Percentiles rank a stretch among this genome's conserved stretches.
Evolutionary conservation across 768 basidiomycete species (phyloP).

Genomic region (Macrolepiota albuminosa): DNA sequence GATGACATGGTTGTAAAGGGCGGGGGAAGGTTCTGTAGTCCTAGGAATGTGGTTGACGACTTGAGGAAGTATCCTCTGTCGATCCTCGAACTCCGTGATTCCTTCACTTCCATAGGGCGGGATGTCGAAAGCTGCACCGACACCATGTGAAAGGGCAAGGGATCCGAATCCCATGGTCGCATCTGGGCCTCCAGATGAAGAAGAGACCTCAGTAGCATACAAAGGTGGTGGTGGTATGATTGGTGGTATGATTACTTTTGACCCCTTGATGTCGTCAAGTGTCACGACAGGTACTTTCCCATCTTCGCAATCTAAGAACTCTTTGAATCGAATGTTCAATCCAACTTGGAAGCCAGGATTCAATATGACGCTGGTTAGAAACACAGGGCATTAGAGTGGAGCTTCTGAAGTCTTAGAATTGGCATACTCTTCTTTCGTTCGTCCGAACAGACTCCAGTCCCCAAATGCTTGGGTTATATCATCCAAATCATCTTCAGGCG

Average conservation of each 20-base stretch:
- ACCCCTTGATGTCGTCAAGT: conserved; percentile 4
- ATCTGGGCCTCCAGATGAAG: background rate
- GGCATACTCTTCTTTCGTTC: conserved; percentile 8
- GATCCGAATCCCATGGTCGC: background rate
- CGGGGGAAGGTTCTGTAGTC: background rate
- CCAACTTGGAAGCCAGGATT: background rate
- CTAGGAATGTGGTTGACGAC: background rate
- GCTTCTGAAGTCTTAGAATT: background rate
- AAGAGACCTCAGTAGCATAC: background rate
- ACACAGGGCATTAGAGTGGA: background rate
- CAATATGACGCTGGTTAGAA: conserved; percentile 1
- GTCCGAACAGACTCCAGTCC: conserved; percentile 1
- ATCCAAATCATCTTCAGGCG: background rate
- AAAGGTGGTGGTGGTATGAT: background rate
- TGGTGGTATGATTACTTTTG: background rate
- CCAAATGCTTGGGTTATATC: background rate
- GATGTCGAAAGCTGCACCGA: too few relatives aligned
- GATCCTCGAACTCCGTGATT: background rate
- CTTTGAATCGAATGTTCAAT: background rate
- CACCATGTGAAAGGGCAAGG: background rate
- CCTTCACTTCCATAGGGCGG: background rate
- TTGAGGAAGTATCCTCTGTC: background rate
- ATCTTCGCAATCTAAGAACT: background rate
- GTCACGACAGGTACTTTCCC: conserved; percentile 1
- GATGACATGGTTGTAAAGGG: background rate